phyloP scores from a whole-genome alignment of 345 rosid genomes.

The Aethionema arabicum region DNA sequence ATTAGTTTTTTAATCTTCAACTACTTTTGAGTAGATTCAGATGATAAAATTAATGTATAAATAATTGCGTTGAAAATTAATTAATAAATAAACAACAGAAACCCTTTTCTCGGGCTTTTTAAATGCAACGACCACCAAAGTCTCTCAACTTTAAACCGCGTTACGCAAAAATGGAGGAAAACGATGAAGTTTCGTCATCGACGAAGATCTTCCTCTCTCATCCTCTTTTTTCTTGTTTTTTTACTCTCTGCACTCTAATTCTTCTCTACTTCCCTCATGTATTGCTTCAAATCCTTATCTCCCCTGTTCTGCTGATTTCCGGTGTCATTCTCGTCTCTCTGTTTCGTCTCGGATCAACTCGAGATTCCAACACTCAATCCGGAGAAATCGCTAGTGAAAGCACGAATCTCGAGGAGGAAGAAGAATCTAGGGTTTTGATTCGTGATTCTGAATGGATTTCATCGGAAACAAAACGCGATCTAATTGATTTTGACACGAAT shows the following conservation, averaged over 20 bases:
- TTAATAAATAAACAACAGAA: constrained; percentile 1
- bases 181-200: background rate
- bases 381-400: background rate
- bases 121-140: constrained; percentile 39
- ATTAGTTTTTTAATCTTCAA: too few species aligned
- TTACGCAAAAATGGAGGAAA: constrained; percentile 26
- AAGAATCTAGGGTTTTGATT: constrained; percentile 7
- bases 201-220: constrained; percentile 24
- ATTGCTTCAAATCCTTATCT: constrained; percentile 38
- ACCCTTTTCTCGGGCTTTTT: constrained; percentile 20
- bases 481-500: constrained; percentile 4
- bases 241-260: constrained; percentile 49
- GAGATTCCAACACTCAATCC: constrained; percentile 18
- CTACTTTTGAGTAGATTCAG: too few species aligned
- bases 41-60: constrained; percentile 7
- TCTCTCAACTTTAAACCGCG: background rate
- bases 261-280: constrained; percentile 56
- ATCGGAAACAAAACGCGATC: constrained; percentile 10
- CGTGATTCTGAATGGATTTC: constrained; percentile 27
- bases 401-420: background rate
- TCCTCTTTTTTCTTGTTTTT: constrained; percentile 58
- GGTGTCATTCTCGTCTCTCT: constrained; percentile 45
- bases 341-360: constrained; percentile 52
- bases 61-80: constrained; percentile 2
- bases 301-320: constrained; percentile 57